Evolutionary conservation across 2,329 filamentous ascomycete genomes (phyloP), one percentile per base, ranked within the genome.

Genomic region (Claviceps quebecensis): DNA sequence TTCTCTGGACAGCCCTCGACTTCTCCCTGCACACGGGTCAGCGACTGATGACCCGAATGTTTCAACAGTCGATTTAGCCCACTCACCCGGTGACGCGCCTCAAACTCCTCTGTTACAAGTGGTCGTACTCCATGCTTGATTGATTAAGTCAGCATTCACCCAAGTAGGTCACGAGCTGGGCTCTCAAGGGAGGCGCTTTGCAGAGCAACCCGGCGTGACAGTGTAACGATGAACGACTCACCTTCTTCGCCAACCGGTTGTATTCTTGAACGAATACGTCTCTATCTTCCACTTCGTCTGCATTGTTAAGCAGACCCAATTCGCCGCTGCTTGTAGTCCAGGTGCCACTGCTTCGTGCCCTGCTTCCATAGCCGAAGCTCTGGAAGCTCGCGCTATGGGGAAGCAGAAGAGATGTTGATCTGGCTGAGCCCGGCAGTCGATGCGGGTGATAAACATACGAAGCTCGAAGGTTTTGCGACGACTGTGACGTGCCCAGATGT

Each of bases 161-260:
- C 29, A 16, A 40, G 39, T 16, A 40, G 6, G 14, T 17, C 17
- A 37, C 45, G 0, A 6, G 22, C 2, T 1, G 19, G 7, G n/a
- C 7, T 46, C 19, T 16, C 29, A 17, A 37, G 29, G 19, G 5
- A n/a, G 29, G n/a, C 45, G 29, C 17, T 5, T 1, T 47, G 2
- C 56, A 46, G 6, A n/a, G 36, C 36, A 39, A 17, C 22, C 16
- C 14, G 19, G 46, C 16, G 29, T 34, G 36, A 39, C 36, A 2
- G 7, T 17, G 9, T 17, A 29, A 1, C 8, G 16, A 17, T 29
- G 19, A 5, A 6, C 5, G 14, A 39, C 48, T 36, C 54, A 81
- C 80, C 72, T 77, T 77, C 52, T 69, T 72, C 2, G 81, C 80
- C 5, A 83, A 61, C 4, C 71, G 67, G 60, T 84, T 84, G 62